Conservation (phyloP, 208 protist species). For the Leishmania aethiopica region DNA sequence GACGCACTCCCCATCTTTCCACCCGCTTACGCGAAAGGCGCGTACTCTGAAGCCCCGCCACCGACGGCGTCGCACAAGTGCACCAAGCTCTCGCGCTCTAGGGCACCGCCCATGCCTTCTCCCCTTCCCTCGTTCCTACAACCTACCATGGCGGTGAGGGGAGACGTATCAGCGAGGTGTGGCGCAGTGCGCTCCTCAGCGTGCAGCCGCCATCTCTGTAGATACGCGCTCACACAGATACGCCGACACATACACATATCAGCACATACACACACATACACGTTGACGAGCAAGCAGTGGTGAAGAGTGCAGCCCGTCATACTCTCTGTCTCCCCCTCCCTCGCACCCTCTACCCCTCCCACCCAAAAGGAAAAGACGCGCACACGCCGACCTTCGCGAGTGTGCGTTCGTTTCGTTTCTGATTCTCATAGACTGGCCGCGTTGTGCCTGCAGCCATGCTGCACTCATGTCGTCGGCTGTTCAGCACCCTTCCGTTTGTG, state of each 20-base stretch:
- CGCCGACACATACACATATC: background rate
- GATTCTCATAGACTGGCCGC: background rate
- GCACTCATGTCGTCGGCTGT: constrained; percentile 12
- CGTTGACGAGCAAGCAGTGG: background rate
- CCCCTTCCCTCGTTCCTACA: background rate
- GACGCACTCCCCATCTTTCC: background rate
- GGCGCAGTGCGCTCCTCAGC: background rate
- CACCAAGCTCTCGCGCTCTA: background rate
- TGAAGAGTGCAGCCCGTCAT: background rate
- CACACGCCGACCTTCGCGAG: background rate
- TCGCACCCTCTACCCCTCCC: background rate
- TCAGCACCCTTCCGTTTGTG: constrained; percentile 67
- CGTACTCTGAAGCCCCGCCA: background rate
- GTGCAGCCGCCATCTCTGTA: background rate
- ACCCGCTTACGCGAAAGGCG: background rate
- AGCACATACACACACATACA: constrained; percentile 1
- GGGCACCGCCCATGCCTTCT: background rate
- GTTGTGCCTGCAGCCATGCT: constrained; percentile 25
- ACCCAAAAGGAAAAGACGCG: background rate
- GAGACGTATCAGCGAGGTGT: background rate
- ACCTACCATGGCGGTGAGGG: background rate
- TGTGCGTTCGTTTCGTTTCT: background rate
- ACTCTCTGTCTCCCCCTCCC: background rate
- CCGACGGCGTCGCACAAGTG: background rate
- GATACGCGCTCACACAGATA: background rate